A percentile compares a stretch with the other conserved stretches of the same genome.
Conservation (phyloP, 805 yeast genomes). For the Nakazawaea siamensis region DNA sequence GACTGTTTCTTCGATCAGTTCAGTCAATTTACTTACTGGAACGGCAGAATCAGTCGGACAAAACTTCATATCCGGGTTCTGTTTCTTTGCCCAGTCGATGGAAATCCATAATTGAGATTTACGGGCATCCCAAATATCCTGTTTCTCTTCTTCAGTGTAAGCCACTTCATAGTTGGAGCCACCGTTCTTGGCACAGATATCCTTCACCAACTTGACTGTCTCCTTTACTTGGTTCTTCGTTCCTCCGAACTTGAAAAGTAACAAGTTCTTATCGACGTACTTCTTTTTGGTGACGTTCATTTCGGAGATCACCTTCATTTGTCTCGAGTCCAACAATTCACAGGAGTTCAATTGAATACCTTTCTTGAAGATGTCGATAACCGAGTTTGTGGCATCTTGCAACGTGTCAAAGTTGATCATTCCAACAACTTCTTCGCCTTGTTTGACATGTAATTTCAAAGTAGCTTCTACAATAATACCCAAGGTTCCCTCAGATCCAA, state of each 20-base stretch:
- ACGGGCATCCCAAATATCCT: slow-evolving; percentile 69
- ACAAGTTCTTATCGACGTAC: slow-evolving; percentile 24
- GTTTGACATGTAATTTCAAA: slow-evolving; percentile 57
- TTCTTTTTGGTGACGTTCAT: slow-evolving; percentile 31
- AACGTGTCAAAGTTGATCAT: slow-evolving; percentile 62
- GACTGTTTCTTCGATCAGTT: slow-evolving; percentile 55
- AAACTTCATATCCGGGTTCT: slow-evolving; percentile 33
- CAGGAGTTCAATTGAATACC: slow-evolving; percentile 70
- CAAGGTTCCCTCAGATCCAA: slow-evolving; percentile 75
- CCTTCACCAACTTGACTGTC: slow-evolving; percentile 34
- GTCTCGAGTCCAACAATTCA: slow-evolving; percentile 64
- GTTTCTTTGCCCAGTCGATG: slow-evolving; percentile 53
- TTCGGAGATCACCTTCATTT: slow-evolving; percentile 58
- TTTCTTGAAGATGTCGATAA: slow-evolving; percentile 47
- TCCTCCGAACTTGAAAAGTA: slow-evolving; percentile 60
- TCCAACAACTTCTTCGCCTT: slow-evolving; percentile 57
- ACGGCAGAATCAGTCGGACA: slow-evolving; percentile 84
- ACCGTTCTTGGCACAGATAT: slow-evolving; percentile 45
- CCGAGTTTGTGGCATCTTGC: slow-evolving; percentile 64
- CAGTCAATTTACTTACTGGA: slow-evolving; percentile 61
- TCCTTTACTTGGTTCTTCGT: slow-evolving; percentile 30
- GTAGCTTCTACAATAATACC: slow-evolving; percentile 78
- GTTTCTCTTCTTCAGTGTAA: slow-evolving; percentile 48
- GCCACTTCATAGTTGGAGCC: slow-evolving; percentile 58
- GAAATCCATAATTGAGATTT: slow-evolving; percentile 62